Evolutionary conservation across 768 basidiomycete species (phyloP), one percentile per base, ranked within the genome.

Genomic region (Pleurotus djamor): DNA sequence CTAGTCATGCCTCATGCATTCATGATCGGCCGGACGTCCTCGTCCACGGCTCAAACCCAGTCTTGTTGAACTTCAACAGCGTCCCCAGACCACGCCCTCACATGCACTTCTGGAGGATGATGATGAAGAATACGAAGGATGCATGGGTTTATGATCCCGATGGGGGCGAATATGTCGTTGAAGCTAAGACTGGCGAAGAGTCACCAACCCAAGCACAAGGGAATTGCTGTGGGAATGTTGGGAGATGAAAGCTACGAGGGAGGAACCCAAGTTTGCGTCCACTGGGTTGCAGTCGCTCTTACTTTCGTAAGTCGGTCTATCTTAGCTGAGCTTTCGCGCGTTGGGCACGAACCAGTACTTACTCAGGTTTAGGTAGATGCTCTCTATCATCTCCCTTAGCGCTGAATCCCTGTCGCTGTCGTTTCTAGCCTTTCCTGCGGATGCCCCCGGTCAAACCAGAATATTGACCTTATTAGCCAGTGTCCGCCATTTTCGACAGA

Each of bases 21-120:
- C 21, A 28, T 54, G 83, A 86, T 63, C 68, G 82, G 34, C 87
- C 88, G 1, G 89, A 91, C 63, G 67, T 85, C 59, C 68, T 71
- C 13, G 68, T 71, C 0, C 89, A 91, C 55, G 90, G 90, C 35
- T 45, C 72, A 0, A 67, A 74, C n/a, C 83, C 92, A 28, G 75
- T 80, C 38, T 84, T 82, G 71, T 83, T 92, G 56, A 89, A 91
- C 69, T 67, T 91, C 12, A 78, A 87, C 65, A 81, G 81, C 63
- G 79, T 83, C 47, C 82, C 6, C 65, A 70, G 41, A 72, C 73
- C 45, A 21, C 17, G 7, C 16, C 3, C 45, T 17, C 45, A 7
- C 7, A 47, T 47, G 16, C 14, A 1, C 16, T 12, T 12, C 45
- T 16, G 45, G 75, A 73, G 7, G 68, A 63, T 2, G 68, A 71